Base-by-base conservation (phyloP, 2,329 filamentous ascomycete genomes). In the Calonectria henricotiae region DNA sequence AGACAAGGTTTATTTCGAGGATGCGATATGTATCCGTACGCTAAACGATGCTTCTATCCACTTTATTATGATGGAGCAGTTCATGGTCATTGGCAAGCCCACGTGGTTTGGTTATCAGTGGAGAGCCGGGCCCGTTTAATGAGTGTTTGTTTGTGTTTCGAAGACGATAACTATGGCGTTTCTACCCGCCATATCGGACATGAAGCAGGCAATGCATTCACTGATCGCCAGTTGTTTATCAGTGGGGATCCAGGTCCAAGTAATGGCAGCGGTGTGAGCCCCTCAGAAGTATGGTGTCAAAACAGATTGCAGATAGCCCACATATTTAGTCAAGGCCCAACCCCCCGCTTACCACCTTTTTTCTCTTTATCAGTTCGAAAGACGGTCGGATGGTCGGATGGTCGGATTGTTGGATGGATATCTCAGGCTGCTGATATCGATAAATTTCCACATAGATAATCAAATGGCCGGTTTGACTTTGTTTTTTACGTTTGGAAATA, bases 51-150 rank as follows among this genome's bases (percentile, higher is more conserved):
- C 20, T 54, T 32, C 25, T 20, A 11, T 25, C 30, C 27, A 23
- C 37, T 12, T 30, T n/a, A 37, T 37, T n/a, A 30, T 30, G 5
- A 9, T 20, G 20, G 51, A 39, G 35, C 12, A 39, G 51, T 58
- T 58, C 51, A 8, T 58, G 8, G 17, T 11, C 20, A n/a, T 39
- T 3, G 9, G 11, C 2, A 13, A 13, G 5, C 51, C 35, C 51
- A 39, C 51, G 51, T 15, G 17, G 51, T 25, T 27, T 58, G 13
- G 20, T 55, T 58, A 58, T 58, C 51, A 58, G 35, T 15, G 35
- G 51, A 3, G 32, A 39, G 17, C 15, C 51, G 23, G 51, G 5
- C 23, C 51, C 35, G 12, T 39, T 37, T 37, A 37, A 37, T 11
- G 35, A 8, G 27, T 30, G 4, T 20, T 12, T n/a, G 37, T 37